Conservation (phyloP, 352 stramenopile species). For the Globisporangium paroecandrum region DNA sequence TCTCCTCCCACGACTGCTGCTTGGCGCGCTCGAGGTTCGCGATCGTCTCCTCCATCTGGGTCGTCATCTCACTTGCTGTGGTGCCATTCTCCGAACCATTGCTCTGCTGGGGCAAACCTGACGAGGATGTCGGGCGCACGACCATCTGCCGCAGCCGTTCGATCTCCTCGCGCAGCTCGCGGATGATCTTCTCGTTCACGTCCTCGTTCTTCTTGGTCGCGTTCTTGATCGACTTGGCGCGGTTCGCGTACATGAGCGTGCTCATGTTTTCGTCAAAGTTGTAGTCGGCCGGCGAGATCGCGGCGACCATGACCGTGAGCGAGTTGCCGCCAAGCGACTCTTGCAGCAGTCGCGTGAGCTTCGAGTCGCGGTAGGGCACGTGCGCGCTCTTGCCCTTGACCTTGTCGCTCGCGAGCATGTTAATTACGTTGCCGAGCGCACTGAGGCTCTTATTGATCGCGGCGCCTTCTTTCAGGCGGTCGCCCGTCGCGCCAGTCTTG, state of each 20-base stretch:
- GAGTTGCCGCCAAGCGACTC: slow-evolving; percentile 91
- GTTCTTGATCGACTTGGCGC: slow-evolving; percentile 92
- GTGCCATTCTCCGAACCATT: not conserved
- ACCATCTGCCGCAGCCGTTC: slow-evolving; percentile 87
- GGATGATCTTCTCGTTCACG: slow-evolving; percentile 90
- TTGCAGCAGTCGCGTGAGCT: slow-evolving; percentile 87
- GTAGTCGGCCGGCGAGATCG: slow-evolving; percentile 89
- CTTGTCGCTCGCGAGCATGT: slow-evolving; percentile 68
- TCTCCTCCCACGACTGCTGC: slow-evolving; percentile 89
- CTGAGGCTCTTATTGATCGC: slow-evolving; percentile 93
- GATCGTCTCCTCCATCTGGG: slow-evolving; percentile 85
- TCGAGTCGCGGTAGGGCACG: slow-evolving; percentile 91
- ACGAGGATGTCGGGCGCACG: slow-evolving; percentile 36
- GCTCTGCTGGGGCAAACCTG: not conserved
- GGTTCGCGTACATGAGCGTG: slow-evolving; percentile 92
- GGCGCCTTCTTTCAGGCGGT: slow-evolving; percentile 88
- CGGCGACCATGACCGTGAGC: slow-evolving; percentile 93
- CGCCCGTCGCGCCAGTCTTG: slow-evolving; percentile 86
- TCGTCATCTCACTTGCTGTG: slow-evolving; percentile 44
- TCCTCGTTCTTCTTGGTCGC: slow-evolving; percentile 87
- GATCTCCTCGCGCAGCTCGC: slow-evolving; percentile 90
- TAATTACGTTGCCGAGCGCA: slow-evolving; percentile 91
- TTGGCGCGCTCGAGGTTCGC: slow-evolving; percentile 85
- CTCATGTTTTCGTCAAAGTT: slow-evolving; percentile 93
- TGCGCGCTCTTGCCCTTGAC: slow-evolving; percentile 46